Conservation (phyloP, 2,329 filamentous ascomycete genomes). For the Pseudocercospora eumusae region DNA sequence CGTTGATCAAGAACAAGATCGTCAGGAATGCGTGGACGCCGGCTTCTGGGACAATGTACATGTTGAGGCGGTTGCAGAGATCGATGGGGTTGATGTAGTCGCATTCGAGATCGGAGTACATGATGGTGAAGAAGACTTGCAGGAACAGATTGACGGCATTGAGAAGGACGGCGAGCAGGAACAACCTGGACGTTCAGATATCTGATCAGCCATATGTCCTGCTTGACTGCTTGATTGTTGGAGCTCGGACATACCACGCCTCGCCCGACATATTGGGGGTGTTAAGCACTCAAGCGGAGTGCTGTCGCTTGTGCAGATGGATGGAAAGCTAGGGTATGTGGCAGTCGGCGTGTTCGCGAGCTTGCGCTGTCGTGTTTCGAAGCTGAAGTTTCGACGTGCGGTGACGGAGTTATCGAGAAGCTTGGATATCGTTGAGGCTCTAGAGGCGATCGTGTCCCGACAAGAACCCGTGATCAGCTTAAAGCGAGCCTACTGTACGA, state of each 20-base stretch:
- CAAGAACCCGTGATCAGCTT: constrained; percentile 11
- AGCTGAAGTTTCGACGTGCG: constrained; percentile 7
- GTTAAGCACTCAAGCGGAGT: not conserved
- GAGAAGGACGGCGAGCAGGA: constrained; percentile 95
- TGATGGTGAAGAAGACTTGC: constrained; percentile 99
- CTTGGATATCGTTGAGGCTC: constrained; percentile 17
- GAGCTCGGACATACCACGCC: constrained; percentile 38
- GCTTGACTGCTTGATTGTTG: constrained; percentile 4
- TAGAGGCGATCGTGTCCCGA: constrained; percentile 18
- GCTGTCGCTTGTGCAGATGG: constrained; percentile 7
- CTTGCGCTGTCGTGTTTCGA: constrained; percentile 9
- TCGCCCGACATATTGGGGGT: constrained; percentile 42
- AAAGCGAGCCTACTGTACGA: constrained; percentile 10
- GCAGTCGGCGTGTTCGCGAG: not conserved
- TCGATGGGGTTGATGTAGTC: constrained; percentile 99
- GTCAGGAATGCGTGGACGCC: constrained; percentile 96
- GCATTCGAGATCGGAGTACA: constrained; percentile 99
- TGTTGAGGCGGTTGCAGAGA: constrained; percentile 99
- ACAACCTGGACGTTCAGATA: constrained; percentile 63
- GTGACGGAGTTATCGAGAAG: constrained; percentile 9
- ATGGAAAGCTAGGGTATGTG: constrained; percentile 6
- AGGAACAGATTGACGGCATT: constrained; percentile 99
- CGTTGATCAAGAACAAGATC: constrained; percentile 94
- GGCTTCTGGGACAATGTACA: constrained; percentile 98
- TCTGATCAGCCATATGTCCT: constrained; percentile 16